Percentiles rank a stretch among this genome's conserved stretches.
These are phyloP conservation scores for Lasiodiplodia theobromae DNA, from an alignment of 2,329 filamentous ascomycete species.

Conservation along the genomic window DNA sequence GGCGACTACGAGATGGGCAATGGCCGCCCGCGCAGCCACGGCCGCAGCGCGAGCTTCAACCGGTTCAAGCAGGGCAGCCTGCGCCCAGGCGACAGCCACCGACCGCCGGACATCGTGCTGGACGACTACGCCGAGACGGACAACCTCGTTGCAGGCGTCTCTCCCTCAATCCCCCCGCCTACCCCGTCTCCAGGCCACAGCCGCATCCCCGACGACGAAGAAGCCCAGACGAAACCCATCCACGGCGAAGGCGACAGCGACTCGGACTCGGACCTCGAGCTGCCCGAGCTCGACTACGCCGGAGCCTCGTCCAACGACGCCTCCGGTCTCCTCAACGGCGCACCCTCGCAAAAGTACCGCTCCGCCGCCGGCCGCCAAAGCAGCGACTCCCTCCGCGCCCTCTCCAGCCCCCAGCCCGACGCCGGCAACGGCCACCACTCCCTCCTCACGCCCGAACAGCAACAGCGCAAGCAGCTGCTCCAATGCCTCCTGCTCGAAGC, in stretches of 20 bases:
- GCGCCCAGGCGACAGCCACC: slow-evolving; percentile 32
- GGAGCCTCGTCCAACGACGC: slow-evolving; percentile 36
- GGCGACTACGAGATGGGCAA: slow-evolving; percentile 20
- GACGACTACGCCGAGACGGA: slow-evolving; percentile 42
- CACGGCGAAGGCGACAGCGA: slow-evolving; percentile 39
- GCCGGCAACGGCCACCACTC: not conserved
- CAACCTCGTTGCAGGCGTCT: slow-evolving; percentile 43
- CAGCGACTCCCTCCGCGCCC: slow-evolving; percentile 3
- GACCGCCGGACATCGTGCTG: slow-evolving; percentile 42
- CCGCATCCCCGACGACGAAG: slow-evolving; percentile 10
- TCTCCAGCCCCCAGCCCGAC: not conserved
- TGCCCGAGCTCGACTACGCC: slow-evolving; percentile 43
- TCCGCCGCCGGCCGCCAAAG: not conserved
- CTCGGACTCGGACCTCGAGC: slow-evolving; percentile 41
- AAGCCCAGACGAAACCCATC: slow-evolving; percentile 20
- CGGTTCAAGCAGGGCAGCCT: slow-evolving; percentile 37
- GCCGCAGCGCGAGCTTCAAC: slow-evolving; percentile 42
- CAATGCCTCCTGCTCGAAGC: slow-evolving; percentile 79
- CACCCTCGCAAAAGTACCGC: slow-evolving; percentile 35
- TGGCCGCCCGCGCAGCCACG: slow-evolving; percentile 37
- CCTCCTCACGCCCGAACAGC: slow-evolving; percentile 30
- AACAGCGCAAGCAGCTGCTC: slow-evolving; percentile 68
- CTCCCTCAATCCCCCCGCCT: slow-evolving; percentile 38
- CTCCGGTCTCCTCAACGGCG: slow-evolving; percentile 41
- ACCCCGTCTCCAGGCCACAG: slow-evolving; percentile 21